Percentiles rank a stretch among this genome's conserved stretches.
phyloP scores from a whole-genome alignment of 1,284 basidiomycete species.

The Cutaneotrichosporon sp. region DNA sequence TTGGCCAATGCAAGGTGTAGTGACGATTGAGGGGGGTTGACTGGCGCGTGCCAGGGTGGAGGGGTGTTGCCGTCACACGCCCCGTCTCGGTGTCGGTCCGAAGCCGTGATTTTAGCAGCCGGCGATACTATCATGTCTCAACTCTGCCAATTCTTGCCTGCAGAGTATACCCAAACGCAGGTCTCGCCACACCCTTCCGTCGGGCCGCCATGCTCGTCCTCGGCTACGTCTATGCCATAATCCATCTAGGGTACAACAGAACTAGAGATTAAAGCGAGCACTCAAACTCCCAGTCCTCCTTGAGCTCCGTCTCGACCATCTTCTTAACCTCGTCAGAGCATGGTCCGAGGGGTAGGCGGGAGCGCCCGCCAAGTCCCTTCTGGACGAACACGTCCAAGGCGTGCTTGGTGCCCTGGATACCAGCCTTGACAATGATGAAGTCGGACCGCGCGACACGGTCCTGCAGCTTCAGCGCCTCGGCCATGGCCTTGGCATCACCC shows the following conservation, averaged over 20 bases:
- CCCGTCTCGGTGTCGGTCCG: neutral
- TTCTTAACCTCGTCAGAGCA: slow-evolving; percentile 47
- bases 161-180: no score
- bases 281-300: slow-evolving; percentile 62
- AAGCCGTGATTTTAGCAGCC: neutral
- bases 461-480: slow-evolving; percentile 66
- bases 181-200: no score
- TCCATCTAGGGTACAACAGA: neutral
- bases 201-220: no score
- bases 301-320: slow-evolving; percentile 51
- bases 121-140: neutral
- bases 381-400: slow-evolving; percentile 64
- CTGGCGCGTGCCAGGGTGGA: neutral
- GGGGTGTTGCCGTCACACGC: neutral
- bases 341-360: slow-evolving; percentile 58
- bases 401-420: slow-evolving; percentile 56
- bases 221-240: no score
- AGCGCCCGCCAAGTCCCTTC: slow-evolving; percentile 59
- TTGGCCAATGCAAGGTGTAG: no score
- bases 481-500: slow-evolving; percentile 55
- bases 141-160: no score
- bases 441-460: slow-evolving; percentile 66
- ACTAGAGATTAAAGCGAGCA: slow-evolving; percentile 54
- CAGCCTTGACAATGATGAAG: slow-evolving; percentile 65
- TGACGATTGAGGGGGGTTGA: no score